A percentile compares a stretch with the other conserved stretches of the same genome.
phyloP scores from a whole-genome alignment of 148 eudicot genomes.

The Cornus kousa region DNA sequence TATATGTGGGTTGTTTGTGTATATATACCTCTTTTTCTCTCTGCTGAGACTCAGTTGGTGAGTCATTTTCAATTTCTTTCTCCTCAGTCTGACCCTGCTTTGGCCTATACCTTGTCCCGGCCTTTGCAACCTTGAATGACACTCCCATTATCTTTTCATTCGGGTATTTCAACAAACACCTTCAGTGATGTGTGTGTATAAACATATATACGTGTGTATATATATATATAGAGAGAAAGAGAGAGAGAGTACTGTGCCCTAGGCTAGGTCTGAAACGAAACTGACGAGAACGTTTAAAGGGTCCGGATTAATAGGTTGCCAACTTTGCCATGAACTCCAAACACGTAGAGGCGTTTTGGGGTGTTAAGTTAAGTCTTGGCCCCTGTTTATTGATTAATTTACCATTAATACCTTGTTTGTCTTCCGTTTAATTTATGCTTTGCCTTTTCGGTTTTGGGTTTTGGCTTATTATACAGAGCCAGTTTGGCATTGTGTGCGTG shows the following conservation, averaged over 20 bases:
- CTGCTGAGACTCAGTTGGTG: background rate
- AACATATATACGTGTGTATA: background rate
- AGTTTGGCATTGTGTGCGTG: constrained; percentile 5
- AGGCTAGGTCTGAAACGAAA: background rate
- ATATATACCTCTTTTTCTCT: constrained; percentile 12
- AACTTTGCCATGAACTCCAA: constrained; percentile 14
- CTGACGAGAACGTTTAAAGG: background rate
- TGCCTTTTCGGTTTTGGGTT: background rate
- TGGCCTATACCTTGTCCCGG: constrained; percentile 11
- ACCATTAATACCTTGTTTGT: background rate
- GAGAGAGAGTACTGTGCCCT: constrained; percentile 9
- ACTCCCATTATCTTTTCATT: constrained; percentile 12
- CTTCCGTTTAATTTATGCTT: background rate
- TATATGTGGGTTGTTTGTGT: background rate
- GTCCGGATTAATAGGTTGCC: constrained; percentile 13
- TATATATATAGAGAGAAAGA: background rate
- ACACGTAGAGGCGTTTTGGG: constrained; percentile 10
- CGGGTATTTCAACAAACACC: constrained; percentile 4
- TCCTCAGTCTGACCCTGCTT: constrained; percentile 3
- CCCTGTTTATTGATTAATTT: constrained; percentile 1
- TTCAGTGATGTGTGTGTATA: background rate
- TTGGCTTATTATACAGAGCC: background rate
- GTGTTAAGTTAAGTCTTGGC: background rate
- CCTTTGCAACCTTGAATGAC: constrained; percentile 20
- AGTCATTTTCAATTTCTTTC: constrained; percentile 5